Base-by-base conservation (phyloP, 306 rosid species). In the Quercus agrifolia region DNA sequence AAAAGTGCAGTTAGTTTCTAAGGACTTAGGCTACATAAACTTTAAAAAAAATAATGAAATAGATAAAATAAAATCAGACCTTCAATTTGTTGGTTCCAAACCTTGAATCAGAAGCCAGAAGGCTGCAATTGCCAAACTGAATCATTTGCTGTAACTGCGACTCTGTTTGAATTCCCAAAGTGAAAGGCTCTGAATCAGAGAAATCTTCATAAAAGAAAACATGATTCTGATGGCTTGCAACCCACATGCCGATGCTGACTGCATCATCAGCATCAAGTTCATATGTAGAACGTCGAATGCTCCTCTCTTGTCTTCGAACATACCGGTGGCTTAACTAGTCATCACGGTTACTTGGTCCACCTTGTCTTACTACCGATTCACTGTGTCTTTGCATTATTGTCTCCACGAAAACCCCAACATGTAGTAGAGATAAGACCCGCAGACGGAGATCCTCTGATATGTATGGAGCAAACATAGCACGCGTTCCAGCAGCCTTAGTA, bases 131-230 rank as follows among this genome's bases (percentile, higher is more conserved):
- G 20, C 98, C 98, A 87, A 92, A 94, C 62, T 79, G 86, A 82
- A 92, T 94, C 98, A 92, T 88, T 80, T 92, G 98, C 64, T 92
- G 98, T 87, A 94, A 88, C 62, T 92, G 97, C 98, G 97, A 92
- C 80, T 92, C 97, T 38, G 97, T 92, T 85, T 94, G 99, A 87
- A 94, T 92, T 58, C 99, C 97, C 84, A 94, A 70, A 49, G 87
- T 84, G 78, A 91, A 90, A 74, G 97, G 91, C 61, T 87, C 81
- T 0, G 93, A 87, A 81, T 92, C 99, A 66, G 93, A 90, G 84
- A 91, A 90, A 84, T 92, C 95, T 78, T 92, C 91, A 75, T 75
- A 88, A 81, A 88, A 92, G 91, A 92, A 94, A 81, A 94, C 88
- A 77, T 75, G 81, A 74, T 72, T 87, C 77, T 80, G 96, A 87